These are phyloP conservation scores for Oxytropis ochrocephala DNA, from an alignment of 306 rosid genomes.

Conservation along the genomic window DNA sequence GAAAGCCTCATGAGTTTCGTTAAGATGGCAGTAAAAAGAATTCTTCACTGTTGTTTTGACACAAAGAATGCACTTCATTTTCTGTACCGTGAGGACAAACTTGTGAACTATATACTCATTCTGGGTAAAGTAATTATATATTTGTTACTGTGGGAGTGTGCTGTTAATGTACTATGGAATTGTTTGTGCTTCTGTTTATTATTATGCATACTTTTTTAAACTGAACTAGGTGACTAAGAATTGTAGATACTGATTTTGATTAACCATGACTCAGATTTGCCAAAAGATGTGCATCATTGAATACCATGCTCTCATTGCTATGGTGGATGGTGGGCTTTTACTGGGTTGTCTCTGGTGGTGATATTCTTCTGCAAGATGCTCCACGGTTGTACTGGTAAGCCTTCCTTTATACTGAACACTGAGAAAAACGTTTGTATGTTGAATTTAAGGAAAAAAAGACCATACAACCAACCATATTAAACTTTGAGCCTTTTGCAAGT, in stretches of 20 bases:
- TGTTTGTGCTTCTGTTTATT: conserved; percentile 9
- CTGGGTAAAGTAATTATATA: neutral
- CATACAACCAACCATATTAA: neutral
- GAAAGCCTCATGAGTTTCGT: neutral
- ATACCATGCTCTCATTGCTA: conserved; percentile 69
- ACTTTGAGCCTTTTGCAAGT: neutral
- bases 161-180: neutral
- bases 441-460: neutral
- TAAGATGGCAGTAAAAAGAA: neutral
- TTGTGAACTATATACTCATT: neutral
- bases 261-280: conserved; percentile 37
- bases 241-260: conserved; percentile 32
- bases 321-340: conserved; percentile 95
- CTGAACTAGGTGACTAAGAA: neutral
- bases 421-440: neutral
- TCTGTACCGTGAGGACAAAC: neutral
- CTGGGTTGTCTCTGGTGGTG: conserved; percentile 87
- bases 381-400: conserved; percentile 77
- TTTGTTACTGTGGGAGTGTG: neutral
- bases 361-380: conserved; percentile 57
- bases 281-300: conserved; percentile 67
- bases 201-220: conserved; percentile 9
- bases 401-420: conserved; percentile 1
- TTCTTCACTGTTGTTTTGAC: neutral
- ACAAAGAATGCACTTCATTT: neutral